Evolutionary conservation across 2,329 filamentous ascomycete genomes (phyloP).

Genomic region (Nothopassalora personata): DNA sequence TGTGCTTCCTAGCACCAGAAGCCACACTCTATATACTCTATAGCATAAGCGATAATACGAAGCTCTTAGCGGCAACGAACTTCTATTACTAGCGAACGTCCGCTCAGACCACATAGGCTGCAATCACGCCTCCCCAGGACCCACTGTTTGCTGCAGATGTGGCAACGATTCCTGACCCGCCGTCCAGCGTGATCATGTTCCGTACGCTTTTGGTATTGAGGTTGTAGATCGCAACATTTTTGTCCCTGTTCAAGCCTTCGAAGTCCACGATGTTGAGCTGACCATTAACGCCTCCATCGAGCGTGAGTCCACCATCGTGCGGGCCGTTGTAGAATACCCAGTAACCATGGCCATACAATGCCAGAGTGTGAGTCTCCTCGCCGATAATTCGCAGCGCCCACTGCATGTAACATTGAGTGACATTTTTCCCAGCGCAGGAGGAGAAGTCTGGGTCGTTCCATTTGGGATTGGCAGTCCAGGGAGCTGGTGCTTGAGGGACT

Average conservation of each 20-base stretch:
- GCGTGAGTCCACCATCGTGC: conserved; percentile 15
- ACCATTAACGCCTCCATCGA: conserved; percentile 32
- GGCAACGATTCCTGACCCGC: conserved; percentile 13
- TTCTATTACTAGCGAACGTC: too few species aligned
- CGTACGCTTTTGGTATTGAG: conserved; percentile 23
- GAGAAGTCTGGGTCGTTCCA: conserved; percentile 30
- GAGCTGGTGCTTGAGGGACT: conserved; percentile 34
- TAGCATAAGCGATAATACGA: too few species aligned
- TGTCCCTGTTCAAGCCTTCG: conserved; percentile 4
- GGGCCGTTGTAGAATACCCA: conserved; percentile 39
- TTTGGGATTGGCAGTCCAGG: conserved; percentile 37
- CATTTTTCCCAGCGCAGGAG: conserved; percentile 18
- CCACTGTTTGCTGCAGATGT: conserved; percentile 17
- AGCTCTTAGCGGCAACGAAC: too few species aligned
- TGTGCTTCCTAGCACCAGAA: too few species aligned
- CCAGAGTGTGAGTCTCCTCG: conserved; percentile 31
- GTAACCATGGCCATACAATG: conserved; percentile 37
- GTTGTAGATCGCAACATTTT: conserved; percentile 19
- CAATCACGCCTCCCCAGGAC: conserved; percentile 25
- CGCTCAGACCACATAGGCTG: conserved; percentile 18
- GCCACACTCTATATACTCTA: too few species aligned
- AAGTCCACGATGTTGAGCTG: conserved; percentile 33
- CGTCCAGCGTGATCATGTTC: conserved; percentile 21
- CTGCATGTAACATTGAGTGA: conserved; percentile 34
- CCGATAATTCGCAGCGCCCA: conserved; percentile 23